phyloP scores from a whole-genome alignment of 108 stramenopile genomes.

The Skeletonema potamos region DNA sequence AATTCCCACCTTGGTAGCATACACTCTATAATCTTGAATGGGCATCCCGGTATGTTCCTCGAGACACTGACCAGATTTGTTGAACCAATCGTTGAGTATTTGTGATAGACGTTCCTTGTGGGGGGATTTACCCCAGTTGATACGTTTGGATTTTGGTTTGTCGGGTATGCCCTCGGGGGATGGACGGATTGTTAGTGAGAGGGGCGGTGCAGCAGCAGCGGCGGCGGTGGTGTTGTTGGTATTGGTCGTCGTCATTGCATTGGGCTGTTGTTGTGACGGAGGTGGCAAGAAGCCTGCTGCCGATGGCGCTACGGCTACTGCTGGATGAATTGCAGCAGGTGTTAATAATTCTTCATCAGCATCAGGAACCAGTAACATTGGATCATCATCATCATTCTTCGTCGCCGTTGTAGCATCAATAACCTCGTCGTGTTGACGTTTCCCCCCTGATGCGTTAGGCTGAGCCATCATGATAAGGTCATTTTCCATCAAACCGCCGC shows the following conservation, averaged over 20 bases:
- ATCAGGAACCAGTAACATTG: background rate
- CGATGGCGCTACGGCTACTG: too few species aligned
- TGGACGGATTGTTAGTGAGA: background rate
- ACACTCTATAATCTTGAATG: background rate
- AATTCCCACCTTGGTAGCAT: slow-evolving; percentile 6
- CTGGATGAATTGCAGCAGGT: too few species aligned
- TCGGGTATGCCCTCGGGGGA: background rate
- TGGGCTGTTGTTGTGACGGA: too few species aligned
- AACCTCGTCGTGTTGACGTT: background rate
- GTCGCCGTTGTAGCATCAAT: background rate
- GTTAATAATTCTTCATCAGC: too few species aligned
- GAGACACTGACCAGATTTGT: background rate
- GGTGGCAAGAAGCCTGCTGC: too few species aligned
- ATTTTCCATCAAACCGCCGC: background rate
- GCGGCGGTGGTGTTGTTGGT: background rate
- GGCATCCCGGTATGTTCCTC: background rate
- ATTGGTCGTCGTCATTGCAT: too few species aligned
- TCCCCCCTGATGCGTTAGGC: background rate
- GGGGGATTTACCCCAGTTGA: slow-evolving; percentile 18
- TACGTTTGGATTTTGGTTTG: slow-evolving; percentile 3
- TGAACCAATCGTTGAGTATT: slow-evolving; percentile 1
- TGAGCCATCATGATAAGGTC: background rate
- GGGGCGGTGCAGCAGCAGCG: background rate
- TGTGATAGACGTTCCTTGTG: slow-evolving; percentile 1
- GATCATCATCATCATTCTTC: background rate